phyloP scores from a whole-genome alignment of 176 grass and related monocot genomes.

The Musa schizocarpa region DNA sequence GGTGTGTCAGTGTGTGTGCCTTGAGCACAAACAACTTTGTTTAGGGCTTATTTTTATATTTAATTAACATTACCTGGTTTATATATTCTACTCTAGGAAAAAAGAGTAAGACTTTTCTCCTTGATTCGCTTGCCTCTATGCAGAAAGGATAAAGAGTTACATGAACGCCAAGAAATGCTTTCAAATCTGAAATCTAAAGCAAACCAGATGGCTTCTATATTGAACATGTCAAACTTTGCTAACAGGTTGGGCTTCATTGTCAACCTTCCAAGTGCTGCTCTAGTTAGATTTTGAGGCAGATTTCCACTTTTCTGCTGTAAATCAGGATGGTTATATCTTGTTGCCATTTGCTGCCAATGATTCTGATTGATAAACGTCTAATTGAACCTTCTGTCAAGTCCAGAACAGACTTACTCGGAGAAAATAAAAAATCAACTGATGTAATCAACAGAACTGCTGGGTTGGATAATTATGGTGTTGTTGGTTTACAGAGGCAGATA shows the following conservation, averaged over 20 bases:
- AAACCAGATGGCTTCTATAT: conserved; percentile 29
- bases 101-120: not conserved
- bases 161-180: conserved; percentile 58
- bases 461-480: conserved; percentile 47
- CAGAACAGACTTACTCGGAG: conserved; percentile 39
- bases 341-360: not conserved
- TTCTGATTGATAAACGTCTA: not conserved
- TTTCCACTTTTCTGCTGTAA: not conserved
- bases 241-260: conserved; percentile 31
- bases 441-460: conserved; percentile 32
- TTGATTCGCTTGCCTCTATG: not conserved
- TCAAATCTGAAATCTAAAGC: conserved; percentile 42
- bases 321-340: not conserved
- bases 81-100: too few relatives aligned
- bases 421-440: conserved; percentile 27
- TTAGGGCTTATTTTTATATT: too few relatives aligned
- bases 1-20: too few relatives aligned
- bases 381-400: not conserved
- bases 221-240: conserved; percentile 35
- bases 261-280: not conserved
- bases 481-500: conserved; percentile 48
- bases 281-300: not conserved
- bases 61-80: too few relatives aligned
- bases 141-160: conserved; percentile 51
- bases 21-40: too few relatives aligned